Conservation (phyloP, 306 rosid genomes). For the Lagenaria siceraria region DNA sequence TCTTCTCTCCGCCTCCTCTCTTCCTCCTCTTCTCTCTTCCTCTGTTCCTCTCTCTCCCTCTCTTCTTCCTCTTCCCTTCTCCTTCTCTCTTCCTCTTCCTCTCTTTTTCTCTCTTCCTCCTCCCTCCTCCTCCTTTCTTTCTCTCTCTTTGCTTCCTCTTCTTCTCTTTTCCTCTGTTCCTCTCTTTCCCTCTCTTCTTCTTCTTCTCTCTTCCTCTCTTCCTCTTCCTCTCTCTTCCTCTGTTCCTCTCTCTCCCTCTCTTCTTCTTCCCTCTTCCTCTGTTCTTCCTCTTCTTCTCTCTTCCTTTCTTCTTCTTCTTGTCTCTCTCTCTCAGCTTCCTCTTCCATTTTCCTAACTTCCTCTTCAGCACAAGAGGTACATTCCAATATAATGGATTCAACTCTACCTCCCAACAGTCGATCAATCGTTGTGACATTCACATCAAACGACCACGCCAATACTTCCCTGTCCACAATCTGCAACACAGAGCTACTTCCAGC, state of each 20-base stretch:
- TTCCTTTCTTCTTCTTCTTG: conserved; percentile 15
- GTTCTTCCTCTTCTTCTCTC: conserved; percentile 2
- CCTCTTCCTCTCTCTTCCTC: background rate
- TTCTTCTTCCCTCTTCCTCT: conserved; percentile 4
- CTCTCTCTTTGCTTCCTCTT: background rate
- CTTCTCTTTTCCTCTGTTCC: background rate
- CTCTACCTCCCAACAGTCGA: conserved; percentile 28
- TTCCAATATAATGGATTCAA: conserved; percentile 42
- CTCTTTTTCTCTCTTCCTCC: background rate
- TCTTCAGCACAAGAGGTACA: conserved; percentile 82
- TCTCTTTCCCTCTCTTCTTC: background rate
- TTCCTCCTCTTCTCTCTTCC: no score
- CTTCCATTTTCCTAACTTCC: conserved; percentile 45
- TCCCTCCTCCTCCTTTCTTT: background rate
- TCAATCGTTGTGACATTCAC: conserved; percentile 33
- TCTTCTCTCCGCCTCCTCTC: background rate
- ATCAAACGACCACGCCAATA: conserved; percentile 55
- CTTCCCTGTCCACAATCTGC: conserved; percentile 25
- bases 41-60: background rate
- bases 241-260: background rate
- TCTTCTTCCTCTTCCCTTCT: background rate
- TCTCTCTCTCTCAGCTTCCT: conserved; percentile 24
- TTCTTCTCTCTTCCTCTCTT: background rate
- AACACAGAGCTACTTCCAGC: conserved; percentile 57
- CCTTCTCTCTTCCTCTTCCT: background rate